phyloP scores from a whole-genome alignment of 768 basidiomycete genomes.

The Podaxis mareebaensis region DNA sequence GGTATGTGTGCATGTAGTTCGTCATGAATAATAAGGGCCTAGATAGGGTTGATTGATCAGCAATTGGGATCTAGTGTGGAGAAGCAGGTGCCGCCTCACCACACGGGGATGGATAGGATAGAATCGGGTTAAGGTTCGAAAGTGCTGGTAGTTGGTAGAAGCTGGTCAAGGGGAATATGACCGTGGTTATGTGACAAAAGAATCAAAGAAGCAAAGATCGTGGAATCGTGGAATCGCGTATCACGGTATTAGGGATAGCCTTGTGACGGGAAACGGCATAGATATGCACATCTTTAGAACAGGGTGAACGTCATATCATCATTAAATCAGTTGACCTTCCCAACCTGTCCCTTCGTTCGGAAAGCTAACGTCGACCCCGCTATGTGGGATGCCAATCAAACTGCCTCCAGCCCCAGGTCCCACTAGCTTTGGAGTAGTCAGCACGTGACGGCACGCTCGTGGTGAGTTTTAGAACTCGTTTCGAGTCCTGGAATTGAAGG shows the following conservation, averaged over 20 bases:
- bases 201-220: slow-evolving; percentile 1
- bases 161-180: not conserved
- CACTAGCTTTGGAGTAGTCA: not conserved
- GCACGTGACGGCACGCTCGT: not conserved
- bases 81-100: slow-evolving; percentile 2
- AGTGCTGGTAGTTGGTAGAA: not conserved
- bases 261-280: slow-evolving; percentile 5
- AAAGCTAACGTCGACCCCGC: not conserved
- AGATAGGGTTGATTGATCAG: slow-evolving; percentile 2
- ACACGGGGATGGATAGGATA: slow-evolving; percentile 1
- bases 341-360: not conserved
- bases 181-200: not conserved
- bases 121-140: not conserved
- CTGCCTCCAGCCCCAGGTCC: not conserved
- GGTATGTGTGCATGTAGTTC: slow-evolving; percentile 1
- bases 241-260: not conserved
- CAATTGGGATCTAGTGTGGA: not conserved
- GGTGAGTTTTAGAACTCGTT: not conserved
- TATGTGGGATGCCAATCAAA: not conserved
- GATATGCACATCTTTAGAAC: not conserved
- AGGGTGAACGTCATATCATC: not conserved
- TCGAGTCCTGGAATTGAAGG: not conserved
- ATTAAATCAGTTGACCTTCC: not conserved
- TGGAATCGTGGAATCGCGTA: not conserved
- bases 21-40: not conserved